A percentile compares a stretch with the other conserved stretches of the same genome.
phyloP scores from a whole-genome alignment of 371 early-diverging fungal genomes.

The Batrachochytrium dendrobatidis region DNA sequence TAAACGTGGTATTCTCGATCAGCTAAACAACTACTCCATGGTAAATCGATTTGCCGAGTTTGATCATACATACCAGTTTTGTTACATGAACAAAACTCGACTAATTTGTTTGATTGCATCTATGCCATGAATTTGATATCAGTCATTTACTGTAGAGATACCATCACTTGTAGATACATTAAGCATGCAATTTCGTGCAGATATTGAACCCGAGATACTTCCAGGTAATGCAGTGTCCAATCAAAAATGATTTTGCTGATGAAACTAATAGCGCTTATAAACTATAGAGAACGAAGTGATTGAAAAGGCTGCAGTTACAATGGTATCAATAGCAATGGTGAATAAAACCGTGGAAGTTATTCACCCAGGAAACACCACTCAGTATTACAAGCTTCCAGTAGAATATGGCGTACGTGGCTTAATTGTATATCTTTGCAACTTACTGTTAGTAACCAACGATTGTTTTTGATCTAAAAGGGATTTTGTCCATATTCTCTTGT shows the following conservation, averaged over 20 bases:
- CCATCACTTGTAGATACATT: conserved; percentile 8
- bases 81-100: not conserved
- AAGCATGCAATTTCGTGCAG: conserved; percentile 17
- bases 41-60: conserved; percentile 6
- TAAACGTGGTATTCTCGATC: conserved; percentile 39
- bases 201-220: conserved; percentile 38
- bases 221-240: conserved; percentile 20
- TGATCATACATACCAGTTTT: not conserved
- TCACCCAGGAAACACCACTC: conserved; percentile 49
- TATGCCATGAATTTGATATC: not conserved
- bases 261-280: not conserved
- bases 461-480: conserved; percentile 21
- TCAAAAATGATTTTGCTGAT: not conserved
- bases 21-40: conserved; percentile 24
- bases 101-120: not conserved
- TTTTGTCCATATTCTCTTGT: conserved; percentile 42
- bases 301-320: not conserved
- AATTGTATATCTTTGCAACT: not conserved
- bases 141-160: conserved; percentile 20
- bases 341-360: conserved; percentile 38
- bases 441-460: not conserved
- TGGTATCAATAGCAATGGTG: conserved; percentile 28
- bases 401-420: conserved; percentile 39
- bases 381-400: conserved; percentile 41
- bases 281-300: not conserved